phyloP scores from a whole-genome alignment of 2,329 filamentous ascomycete genomes.

The Chrysosporium queenslandicum region DNA sequence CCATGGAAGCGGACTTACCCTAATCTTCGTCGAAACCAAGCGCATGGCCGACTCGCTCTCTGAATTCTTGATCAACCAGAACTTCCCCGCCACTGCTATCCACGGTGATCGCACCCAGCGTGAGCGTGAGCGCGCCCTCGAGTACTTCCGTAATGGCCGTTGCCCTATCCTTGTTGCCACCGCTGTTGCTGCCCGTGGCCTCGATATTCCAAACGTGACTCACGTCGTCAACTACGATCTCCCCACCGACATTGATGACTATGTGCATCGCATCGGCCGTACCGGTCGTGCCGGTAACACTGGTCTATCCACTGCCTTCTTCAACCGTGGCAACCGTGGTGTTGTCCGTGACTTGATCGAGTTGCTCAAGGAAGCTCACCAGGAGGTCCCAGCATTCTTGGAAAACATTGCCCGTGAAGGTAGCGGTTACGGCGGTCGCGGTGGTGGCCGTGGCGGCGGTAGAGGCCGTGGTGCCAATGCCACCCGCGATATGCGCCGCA shows the following conservation, averaged over 20 bases:
- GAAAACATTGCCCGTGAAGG: slow-evolving; percentile 96
- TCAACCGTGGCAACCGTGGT: slow-evolving; percentile 98
- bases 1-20: slow-evolving; percentile 70
- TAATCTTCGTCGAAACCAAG: slow-evolving; percentile 99
- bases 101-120: slow-evolving; percentile 98
- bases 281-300: slow-evolving; percentile 99
- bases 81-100: slow-evolving; percentile 95
- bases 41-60: slow-evolving; percentile 97
- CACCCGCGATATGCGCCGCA: slow-evolving; percentile 84
- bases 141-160: slow-evolving; percentile 92
- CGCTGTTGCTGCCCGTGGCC: slow-evolving; percentile 80
- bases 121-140: slow-evolving; percentile 93
- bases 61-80: slow-evolving; percentile 97
- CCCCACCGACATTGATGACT: slow-evolving; percentile 97
- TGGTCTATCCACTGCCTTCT: slow-evolving; percentile 95
- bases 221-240: slow-evolving; percentile 99
- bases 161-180: slow-evolving; percentile 96
- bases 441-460: slow-evolving; percentile 57
- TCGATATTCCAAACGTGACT: slow-evolving; percentile 92
- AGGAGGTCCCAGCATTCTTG: slow-evolving; percentile 86
- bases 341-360: slow-evolving; percentile 94
- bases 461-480: slow-evolving; percentile 53
- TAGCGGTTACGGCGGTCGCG: slow-evolving; percentile 64
- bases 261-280: slow-evolving; percentile 98
- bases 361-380: slow-evolving; percentile 97